A percentile compares a stretch with the other conserved stretches of the same genome.
Conservation (phyloP, 371 early-diverging fungal species). For the Blyttiomyces sp. region DNA sequence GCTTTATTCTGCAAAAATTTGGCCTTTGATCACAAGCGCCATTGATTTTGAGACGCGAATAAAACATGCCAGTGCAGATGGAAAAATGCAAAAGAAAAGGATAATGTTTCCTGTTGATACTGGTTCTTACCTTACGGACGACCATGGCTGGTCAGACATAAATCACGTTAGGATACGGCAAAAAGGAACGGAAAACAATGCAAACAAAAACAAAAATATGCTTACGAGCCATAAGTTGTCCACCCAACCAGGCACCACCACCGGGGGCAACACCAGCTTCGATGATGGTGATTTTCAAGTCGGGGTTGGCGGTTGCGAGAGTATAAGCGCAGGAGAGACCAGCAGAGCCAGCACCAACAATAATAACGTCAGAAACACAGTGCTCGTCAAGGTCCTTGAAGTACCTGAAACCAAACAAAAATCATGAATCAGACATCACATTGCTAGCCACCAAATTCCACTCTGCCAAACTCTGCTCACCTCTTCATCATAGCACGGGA, state of each 20-base stretch:
- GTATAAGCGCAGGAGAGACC: conserved; percentile 60
- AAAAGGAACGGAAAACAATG: not conserved
- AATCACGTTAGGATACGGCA: too few species aligned
- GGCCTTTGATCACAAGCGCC: too few species aligned
- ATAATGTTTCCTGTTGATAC: too few species aligned
- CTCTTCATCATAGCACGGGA: conserved; percentile 69
- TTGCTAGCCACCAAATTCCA: not conserved
- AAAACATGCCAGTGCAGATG: too few species aligned
- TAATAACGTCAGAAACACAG: conserved; percentile 65
- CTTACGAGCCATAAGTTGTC: conserved; percentile 69
- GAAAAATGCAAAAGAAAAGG: too few species aligned
- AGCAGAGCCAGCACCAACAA: conserved; percentile 70
- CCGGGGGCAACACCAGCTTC: conserved; percentile 26
- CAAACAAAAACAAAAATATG: not conserved
- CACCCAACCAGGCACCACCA: conserved; percentile 74
- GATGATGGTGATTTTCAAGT: conserved; percentile 51
- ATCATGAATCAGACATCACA: not conserved
- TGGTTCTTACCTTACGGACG: conserved; percentile 69
- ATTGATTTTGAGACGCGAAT: too few species aligned
- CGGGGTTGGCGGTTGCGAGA: conserved; percentile 59
- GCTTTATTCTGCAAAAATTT: too few species aligned
- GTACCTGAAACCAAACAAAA: not conserved
- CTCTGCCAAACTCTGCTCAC: conserved; percentile 4
- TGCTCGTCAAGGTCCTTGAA: conserved; percentile 56
- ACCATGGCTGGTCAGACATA: conserved; percentile 39